These are phyloP conservation scores for Terfezia claveryi DNA, from an alignment of 495 filamentous ascomycete genomes.

Conservation along the genomic window DNA sequence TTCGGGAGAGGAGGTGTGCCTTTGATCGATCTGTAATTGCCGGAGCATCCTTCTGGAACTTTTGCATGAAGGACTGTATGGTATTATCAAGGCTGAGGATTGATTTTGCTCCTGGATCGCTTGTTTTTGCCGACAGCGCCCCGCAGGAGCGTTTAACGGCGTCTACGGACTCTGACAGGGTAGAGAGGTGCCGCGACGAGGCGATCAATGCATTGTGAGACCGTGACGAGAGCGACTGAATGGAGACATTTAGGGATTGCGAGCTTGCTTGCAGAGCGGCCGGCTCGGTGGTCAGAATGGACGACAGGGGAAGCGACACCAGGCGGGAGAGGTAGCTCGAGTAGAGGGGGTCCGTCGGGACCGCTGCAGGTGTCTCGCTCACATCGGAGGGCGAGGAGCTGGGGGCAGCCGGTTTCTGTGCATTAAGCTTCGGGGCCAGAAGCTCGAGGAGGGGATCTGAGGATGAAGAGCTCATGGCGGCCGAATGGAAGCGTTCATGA, in stretches of 20 bases:
- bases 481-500: too few relatives aligned
- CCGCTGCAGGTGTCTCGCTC: too few relatives aligned
- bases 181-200: slow-evolving; percentile 54
- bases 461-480: neutral
- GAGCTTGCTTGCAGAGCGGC: slow-evolving; percentile 58
- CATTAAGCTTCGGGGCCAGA: slow-evolving; percentile 35
- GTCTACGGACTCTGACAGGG: slow-evolving; percentile 43
- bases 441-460: slow-evolving; percentile 53
- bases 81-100: slow-evolving; percentile 44
- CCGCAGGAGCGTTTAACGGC: slow-evolving; percentile 39
- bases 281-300: slow-evolving; percentile 51
- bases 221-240: slow-evolving; percentile 73
- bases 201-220: slow-evolving; percentile 76
- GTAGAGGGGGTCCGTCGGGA: slow-evolving; percentile 23
- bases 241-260: slow-evolving; percentile 61
- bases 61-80: slow-evolving; percentile 57
- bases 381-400: too few relatives aligned
- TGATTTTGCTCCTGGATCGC: slow-evolving; percentile 30
- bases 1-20: slow-evolving; percentile 65
- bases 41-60: slow-evolving; percentile 40
- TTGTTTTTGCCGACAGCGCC: slow-evolving; percentile 33
- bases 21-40: slow-evolving; percentile 54
- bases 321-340: slow-evolving; percentile 53
- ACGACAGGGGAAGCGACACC: slow-evolving; percentile 52
- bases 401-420: too few relatives aligned